Evolutionary conservation across 495 filamentous ascomycete genomes (phyloP), one percentile per base, ranked within the genome.

Genomic region (Trichoderma virens): DNA sequence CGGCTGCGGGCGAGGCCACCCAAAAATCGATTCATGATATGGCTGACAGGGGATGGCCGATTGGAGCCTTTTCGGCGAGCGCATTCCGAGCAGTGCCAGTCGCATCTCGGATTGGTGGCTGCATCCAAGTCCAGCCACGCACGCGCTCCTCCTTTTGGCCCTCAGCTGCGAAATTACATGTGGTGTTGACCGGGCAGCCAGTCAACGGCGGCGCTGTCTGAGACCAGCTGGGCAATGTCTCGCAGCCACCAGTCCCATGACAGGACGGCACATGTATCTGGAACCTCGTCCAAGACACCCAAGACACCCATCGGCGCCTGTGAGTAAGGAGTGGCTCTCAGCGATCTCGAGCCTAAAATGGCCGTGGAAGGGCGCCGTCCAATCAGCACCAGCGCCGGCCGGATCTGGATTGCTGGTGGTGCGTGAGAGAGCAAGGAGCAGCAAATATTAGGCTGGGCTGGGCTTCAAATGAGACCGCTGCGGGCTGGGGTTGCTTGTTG

Each of bases 241-340:
- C 51, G 51, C 51, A 56, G 51, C 51, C 51, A 30, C 51, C 51
- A 56, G 51, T 56, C 51, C 51, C 51, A 56, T 56, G 51, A 56
- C 51, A 56, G 25, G 20, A 16, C 51, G 25, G 51, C 25, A 56
- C 27, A 30, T 56, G 51, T 56, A 30, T 56, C 43, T 47, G 43
- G 43, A 20, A 47, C 43, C 18, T 47, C 18, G 43, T 13, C 34
- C 6, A 35, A 13, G 13, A 6, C 6, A 35, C 0, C 6, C n/a
- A 25, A 25, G 20, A 47, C 43, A 20, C 20, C 34, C 43, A 47
- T 5, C 43, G 43, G 43, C 43, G 43, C 18, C 43, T 47, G 43
- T 23, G 51, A 30, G 51, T 25, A 56, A 25, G 51, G 27, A 56
- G 27, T 56, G 51, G 51, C 51, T 30, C 51, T 56, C 51, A 56